These are phyloP conservation scores for Niveomyces coronatus DNA, from an alignment of 2,329 filamentous ascomycete species.

Conservation along the genomic window DNA sequence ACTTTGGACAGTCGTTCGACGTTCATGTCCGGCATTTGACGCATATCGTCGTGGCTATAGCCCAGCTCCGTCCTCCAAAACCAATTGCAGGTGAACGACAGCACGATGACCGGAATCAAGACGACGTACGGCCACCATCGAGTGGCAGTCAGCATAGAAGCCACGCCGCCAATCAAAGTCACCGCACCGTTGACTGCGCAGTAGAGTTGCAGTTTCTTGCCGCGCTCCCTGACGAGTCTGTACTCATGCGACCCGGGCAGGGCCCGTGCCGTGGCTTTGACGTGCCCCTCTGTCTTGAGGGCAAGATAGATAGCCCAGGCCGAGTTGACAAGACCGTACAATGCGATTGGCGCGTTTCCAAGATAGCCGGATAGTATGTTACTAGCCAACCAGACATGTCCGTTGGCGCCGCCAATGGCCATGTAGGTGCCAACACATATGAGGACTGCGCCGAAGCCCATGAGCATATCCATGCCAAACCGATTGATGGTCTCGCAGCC, in stretches of 20 bases:
- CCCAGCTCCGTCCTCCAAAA: slow-evolving; percentile 37
- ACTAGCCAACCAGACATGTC: slow-evolving; percentile 30
- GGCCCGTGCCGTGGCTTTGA: slow-evolving; percentile 15
- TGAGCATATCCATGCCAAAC: slow-evolving; percentile 37
- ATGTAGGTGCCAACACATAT: slow-evolving; percentile 42
- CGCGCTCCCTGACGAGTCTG: slow-evolving; percentile 24
- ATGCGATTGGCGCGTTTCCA: slow-evolving; percentile 38
- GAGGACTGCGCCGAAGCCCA: slow-evolving; percentile 38
- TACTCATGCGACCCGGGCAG: slow-evolving; percentile 18
- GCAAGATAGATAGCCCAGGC: slow-evolving; percentile 36
- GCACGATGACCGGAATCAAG: slow-evolving; percentile 37
- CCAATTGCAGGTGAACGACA: slow-evolving; percentile 35
- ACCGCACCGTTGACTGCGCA: slow-evolving; percentile 33
- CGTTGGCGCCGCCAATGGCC: slow-evolving; percentile 40
- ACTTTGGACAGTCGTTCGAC: slow-evolving; percentile 1
- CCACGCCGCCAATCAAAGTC: slow-evolving; percentile 36
- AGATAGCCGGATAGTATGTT: slow-evolving; percentile 46
- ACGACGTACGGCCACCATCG: slow-evolving; percentile 44
- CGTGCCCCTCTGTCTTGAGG: slow-evolving; percentile 28
- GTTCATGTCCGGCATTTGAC: slow-evolving; percentile 6
- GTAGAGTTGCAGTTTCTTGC: slow-evolving; percentile 33
- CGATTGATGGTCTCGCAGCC: slow-evolving; percentile 41
- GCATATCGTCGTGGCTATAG: slow-evolving; percentile 23
- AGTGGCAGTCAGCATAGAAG: slow-evolving; percentile 38
- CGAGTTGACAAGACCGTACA: slow-evolving; percentile 38